Conservation (phyloP, 1,139 yeast genomes). For the Diutina siamensis region DNA sequence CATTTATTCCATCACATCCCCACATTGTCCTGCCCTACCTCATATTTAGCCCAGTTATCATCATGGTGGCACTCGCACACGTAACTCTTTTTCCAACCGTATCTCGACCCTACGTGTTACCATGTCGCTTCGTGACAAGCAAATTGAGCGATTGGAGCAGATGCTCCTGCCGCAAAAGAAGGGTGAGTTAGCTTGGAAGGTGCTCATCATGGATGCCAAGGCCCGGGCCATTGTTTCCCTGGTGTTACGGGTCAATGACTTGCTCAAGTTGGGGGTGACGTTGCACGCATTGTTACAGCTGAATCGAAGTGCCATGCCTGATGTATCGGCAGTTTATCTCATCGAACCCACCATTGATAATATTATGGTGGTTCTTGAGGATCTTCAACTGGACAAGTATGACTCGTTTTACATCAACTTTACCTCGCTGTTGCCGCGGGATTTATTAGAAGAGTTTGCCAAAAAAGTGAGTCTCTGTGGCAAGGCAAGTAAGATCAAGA, state of each 20-base stretch:
- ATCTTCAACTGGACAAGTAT: conserved; percentile 62
- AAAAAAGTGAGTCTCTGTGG: conserved; percentile 65
- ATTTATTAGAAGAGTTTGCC: conserved; percentile 80
- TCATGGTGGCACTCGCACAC: too few relatives aligned
- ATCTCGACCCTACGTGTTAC: background rate
- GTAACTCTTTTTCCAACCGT: background rate
- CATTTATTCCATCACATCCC: too few relatives aligned
- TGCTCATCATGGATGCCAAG: conserved; percentile 68
- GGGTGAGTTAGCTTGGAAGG: conserved; percentile 82
- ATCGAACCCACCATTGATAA: conserved; percentile 80
- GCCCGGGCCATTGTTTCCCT: conserved; percentile 84
- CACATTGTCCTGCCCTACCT: too few relatives aligned
- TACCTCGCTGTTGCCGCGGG: conserved; percentile 67
- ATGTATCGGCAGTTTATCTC: conserved; percentile 89
- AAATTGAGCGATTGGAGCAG: conserved; percentile 5
- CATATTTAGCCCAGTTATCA: too few relatives aligned
- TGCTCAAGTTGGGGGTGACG: conserved; percentile 81
- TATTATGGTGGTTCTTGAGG: conserved; percentile 54
- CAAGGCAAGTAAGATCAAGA: conserved; percentile 59
- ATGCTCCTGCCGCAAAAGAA: conserved; percentile 15
- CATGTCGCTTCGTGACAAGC: conserved; percentile 5
- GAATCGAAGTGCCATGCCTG: conserved; percentile 70
- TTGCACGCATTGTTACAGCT: conserved; percentile 67
- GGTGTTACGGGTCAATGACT: conserved; percentile 80
- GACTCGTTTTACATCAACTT: conserved; percentile 77